Conservation (phyloP, 441 rosid species). For the Gossypium schwendimanii region DNA sequence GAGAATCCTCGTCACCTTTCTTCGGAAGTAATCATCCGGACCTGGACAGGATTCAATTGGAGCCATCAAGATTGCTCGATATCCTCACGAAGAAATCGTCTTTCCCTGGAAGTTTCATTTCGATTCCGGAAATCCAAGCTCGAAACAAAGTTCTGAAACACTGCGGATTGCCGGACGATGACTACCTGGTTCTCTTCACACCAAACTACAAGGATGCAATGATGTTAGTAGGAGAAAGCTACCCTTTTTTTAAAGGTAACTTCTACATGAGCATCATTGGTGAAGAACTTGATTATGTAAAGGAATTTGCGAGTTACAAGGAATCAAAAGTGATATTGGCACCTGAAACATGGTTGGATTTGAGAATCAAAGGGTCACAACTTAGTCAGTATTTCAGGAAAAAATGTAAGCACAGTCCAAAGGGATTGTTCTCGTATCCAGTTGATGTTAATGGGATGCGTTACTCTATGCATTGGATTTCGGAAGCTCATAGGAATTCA, state of each 20-base stretch:
- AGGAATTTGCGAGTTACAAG: constrained; percentile 51
- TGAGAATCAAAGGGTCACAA: constrained; percentile 72
- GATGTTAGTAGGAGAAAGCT: constrained; percentile 73
- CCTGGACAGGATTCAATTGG: constrained; percentile 47
- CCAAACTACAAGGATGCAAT: constrained; percentile 61
- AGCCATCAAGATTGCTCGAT: constrained; percentile 57
- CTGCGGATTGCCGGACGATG: constrained; percentile 50
- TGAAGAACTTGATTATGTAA: constrained; percentile 35
- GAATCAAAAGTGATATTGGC: constrained; percentile 54
- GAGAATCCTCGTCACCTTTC: constrained; percentile 41
- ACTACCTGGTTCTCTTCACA: constrained; percentile 61
- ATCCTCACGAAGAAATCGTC: constrained; percentile 59
- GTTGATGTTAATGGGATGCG: constrained; percentile 51
- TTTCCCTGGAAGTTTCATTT: constrained; percentile 63
- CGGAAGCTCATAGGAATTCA: constrained; percentile 65
- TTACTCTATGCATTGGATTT: constrained; percentile 67
- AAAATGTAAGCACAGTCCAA: constrained; percentile 56
- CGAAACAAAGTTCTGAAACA: constrained; percentile 51
- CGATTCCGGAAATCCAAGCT: constrained; percentile 68
- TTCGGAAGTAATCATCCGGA: constrained; percentile 44
- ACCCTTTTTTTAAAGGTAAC: constrained; percentile 63
- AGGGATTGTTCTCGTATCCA: constrained; percentile 64
- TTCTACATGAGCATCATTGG: constrained; percentile 47
- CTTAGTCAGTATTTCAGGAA: constrained; percentile 66
- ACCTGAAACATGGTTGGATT: constrained; percentile 60